These are phyloP conservation scores for Macrophomina pseudophaseolina DNA, from an alignment of 2,329 filamentous ascomycete species.

Conservation along the genomic window DNA sequence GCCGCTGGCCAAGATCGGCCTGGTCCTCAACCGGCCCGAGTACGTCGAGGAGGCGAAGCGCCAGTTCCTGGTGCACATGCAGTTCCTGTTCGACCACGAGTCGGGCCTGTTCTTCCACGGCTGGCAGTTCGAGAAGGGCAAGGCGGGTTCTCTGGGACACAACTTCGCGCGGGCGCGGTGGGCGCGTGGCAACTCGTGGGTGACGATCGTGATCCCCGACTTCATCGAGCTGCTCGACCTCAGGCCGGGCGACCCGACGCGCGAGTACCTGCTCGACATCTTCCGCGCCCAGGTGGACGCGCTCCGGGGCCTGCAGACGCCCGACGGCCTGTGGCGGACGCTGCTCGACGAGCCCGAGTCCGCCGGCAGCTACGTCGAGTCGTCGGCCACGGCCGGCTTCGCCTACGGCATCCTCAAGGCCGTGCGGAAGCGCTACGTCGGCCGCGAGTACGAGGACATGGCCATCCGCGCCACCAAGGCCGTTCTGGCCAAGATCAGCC, in stretches of 20 bases:
- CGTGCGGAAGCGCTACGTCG: conserved; percentile 71
- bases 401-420: conserved; percentile 80
- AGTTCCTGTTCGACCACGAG: conserved; percentile 75
- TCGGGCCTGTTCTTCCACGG: conserved; percentile 81
- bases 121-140: conserved; percentile 69
- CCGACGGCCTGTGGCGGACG: conserved; percentile 74
- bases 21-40: conserved; percentile 69
- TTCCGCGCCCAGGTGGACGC: conserved; percentile 73
- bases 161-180: conserved; percentile 63
- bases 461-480: conserved; percentile 71
- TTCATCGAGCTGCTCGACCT: conserved; percentile 76
- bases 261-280: conserved; percentile 64
- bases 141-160: conserved; percentile 56
- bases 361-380: conserved; percentile 75
- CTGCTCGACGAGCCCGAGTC: conserved; percentile 69
- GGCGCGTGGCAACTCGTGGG: conserved; percentile 71
- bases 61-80: conserved; percentile 77
- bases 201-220: conserved; percentile 84
- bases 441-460: conserved; percentile 62
- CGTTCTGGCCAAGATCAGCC: conserved; percentile 69
- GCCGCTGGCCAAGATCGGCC: conserved; percentile 79
- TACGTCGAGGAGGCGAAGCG: conserved; percentile 79
- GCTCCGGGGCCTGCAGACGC: conserved; percentile 63
- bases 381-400: conserved; percentile 80
- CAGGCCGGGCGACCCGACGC: conserved; percentile 63